Evolutionary conservation across 169 alveolate species (phyloP).

Genomic region (Eimeria acervulina): DNA sequence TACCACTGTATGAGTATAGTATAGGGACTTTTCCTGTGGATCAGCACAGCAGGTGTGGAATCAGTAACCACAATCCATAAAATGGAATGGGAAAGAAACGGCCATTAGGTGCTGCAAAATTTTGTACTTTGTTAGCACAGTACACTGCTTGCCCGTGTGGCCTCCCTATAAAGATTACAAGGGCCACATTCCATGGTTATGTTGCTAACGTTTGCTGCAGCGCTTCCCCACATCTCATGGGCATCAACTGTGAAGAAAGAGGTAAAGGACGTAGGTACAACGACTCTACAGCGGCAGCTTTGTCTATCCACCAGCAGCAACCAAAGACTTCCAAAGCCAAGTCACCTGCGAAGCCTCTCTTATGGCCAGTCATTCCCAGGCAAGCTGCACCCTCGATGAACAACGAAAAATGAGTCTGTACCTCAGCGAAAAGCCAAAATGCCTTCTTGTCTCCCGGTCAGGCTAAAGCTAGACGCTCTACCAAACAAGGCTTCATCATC

Average conservation of each 20-base stretch:
- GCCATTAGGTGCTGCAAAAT: neutral
- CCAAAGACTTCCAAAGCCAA: neutral
- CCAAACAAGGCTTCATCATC: neutral
- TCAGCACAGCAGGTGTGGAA: neutral
- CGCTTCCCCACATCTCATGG: neutral
- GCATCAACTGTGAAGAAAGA: no score
- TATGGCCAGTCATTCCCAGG: neutral
- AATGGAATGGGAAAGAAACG: neutral
- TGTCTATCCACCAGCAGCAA: neutral
- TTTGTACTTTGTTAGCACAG: neutral
- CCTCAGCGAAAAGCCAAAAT: neutral
- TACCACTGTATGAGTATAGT: neutral
- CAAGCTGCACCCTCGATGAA: neutral
- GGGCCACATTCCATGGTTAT: neutral
- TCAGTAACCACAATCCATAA: neutral
- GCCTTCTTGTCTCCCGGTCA: neutral
- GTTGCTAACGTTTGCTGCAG: neutral
- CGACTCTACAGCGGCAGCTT: no score
- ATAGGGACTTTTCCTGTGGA: neutral
- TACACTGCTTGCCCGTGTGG: neutral
- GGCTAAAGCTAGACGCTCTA: constrained; percentile 14
- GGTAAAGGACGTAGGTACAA: no score
- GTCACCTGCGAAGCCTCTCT: neutral
- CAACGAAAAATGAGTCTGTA: neutral
- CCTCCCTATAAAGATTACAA: neutral